phyloP scores from a whole-genome alignment of 2,329 filamentous ascomycete genomes.

The Coniochaeta hoffmannii region DNA sequence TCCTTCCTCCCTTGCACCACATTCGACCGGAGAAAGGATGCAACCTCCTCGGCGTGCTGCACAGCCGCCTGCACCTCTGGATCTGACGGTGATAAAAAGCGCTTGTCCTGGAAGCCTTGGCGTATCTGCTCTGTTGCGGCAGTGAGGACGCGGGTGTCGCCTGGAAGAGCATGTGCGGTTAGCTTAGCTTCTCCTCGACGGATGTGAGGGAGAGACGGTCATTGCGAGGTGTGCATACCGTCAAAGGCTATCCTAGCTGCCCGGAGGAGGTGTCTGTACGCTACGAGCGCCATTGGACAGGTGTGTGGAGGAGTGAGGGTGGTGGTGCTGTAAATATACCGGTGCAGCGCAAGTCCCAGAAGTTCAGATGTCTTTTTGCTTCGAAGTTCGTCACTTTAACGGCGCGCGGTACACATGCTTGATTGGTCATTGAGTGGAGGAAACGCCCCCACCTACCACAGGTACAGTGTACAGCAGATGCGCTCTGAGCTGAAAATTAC shows the following conservation, averaged over 20 bases:
- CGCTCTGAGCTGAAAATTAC: background rate
- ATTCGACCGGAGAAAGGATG: conserved; percentile 71
- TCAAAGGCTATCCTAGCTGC: conserved; percentile 77
- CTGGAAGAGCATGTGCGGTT: conserved; percentile 34
- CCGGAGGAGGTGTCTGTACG: conserved; percentile 76
- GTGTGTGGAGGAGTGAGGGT: background rate
- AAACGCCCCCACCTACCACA: background rate
- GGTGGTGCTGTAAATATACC: no score
- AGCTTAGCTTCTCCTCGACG: background rate
- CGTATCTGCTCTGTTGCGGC: conserved; percentile 70
- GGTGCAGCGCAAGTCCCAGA: no score
- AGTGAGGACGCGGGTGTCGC: conserved; percentile 59
- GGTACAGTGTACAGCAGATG: no score
- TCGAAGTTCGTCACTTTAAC: background rate
- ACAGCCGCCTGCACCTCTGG: conserved; percentile 58
- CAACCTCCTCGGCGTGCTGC: conserved; percentile 74
- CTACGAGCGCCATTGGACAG: conserved; percentile 55
- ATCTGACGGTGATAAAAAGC: conserved; percentile 47
- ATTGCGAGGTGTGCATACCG: conserved; percentile 40
- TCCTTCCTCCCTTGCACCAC: conserved; percentile 69
- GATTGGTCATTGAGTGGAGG: background rate
- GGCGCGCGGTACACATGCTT: background rate
- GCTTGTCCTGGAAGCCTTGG: conserved; percentile 62
- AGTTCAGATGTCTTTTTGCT: no score
- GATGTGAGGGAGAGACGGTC: background rate